A percentile compares a stretch with the other conserved stretches of the same genome.
These are phyloP conservation scores for Plantago major DNA, from an alignment of 257 asterid genomes.

Conservation along the genomic window DNA sequence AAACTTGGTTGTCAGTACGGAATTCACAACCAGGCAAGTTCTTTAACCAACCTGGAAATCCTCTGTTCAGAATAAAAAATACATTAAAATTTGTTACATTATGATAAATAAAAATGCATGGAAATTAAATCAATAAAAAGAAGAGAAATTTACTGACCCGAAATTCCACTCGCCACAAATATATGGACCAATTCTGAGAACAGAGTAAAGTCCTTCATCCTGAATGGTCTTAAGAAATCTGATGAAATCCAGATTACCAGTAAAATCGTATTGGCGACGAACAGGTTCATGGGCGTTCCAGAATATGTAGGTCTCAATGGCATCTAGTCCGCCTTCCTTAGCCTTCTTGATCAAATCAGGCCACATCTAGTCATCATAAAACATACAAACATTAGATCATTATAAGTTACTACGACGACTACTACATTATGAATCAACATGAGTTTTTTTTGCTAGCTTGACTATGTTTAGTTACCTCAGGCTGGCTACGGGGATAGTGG, in stretches of 20 bases:
- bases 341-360: slow-evolving; percentile 96
- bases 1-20: background rate
- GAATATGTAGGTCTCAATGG: slow-evolving; percentile 90
- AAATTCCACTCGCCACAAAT: slow-evolving; percentile 8
- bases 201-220: background rate
- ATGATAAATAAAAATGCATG: too few relatives aligned
- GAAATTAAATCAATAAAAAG: too few relatives aligned
- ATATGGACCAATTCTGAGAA: slow-evolving; percentile 8
- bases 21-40: background rate
- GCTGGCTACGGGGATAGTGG: too few relatives aligned
- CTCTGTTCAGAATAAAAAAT: background rate
- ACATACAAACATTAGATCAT: too few relatives aligned
- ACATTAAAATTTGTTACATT: background rate
- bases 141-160: background rate
- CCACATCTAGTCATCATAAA: slow-evolving; percentile 63
- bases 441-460: too few relatives aligned
- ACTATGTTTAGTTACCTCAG: too few relatives aligned
- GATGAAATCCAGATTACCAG: background rate
- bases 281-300: slow-evolving; percentile 99
- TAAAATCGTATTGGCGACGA: slow-evolving; percentile 35
- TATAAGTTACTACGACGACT: too few relatives aligned
- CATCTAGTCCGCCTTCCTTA: slow-evolving; percentile 93
- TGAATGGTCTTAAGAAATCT: background rate
- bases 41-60: slow-evolving; percentile 8
- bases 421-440: too few relatives aligned